Evolutionary conservation across 345 rosid species (phyloP), one percentile per base, ranked within the genome.

Genomic region (Luvunga scandens): DNA sequence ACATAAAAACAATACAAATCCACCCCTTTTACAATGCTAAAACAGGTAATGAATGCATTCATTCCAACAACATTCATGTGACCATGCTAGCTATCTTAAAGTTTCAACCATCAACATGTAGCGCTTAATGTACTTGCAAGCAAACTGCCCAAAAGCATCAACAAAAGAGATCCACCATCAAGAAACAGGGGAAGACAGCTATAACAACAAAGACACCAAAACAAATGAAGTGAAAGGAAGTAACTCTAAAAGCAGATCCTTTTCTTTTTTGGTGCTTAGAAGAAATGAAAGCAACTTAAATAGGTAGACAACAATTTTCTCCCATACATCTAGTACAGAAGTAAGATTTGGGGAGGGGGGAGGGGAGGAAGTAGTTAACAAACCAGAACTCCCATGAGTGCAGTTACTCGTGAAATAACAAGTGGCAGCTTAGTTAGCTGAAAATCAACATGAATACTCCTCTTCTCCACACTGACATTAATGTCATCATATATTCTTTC

Each of bases 381-480:
- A 78, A 95, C 99, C 98, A 96, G 85, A 77, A 96, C 80, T 82
- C 99, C 99, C 88, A 88, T 82, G 53, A 96, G 85, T 34, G 97
- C 95, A 69, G 90, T 89, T 64, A 92, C 90, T 80, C 97, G 87
- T 36, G 94, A 85, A 83, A 96, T 91, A 82, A 92, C 91, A 76
- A 92, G 88, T 59, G 94, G 81, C 59, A 96, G 91, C 85, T 92
- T 96, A 83, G 79, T 85, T 80, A 96, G 85, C 86, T 72, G 86
- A 84, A 94, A 88, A 72, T 90, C 97, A 81, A 0, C 78, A 62
- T 83, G 89, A 82, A 94, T 88, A 71, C 7, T 88, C 86, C 72
- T 80, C 6, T 84, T 81, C 75, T 68, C 79, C 63, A 90, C 81
- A 79, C 95, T 91, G 42, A n/a, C 30, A 80, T 83, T 85, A 78